Evolutionary conservation across 192 early-diverging fungal genomes (phyloP), one percentile per base, ranked within the genome.

Genomic region (Umbelopsis sp.): DNA sequence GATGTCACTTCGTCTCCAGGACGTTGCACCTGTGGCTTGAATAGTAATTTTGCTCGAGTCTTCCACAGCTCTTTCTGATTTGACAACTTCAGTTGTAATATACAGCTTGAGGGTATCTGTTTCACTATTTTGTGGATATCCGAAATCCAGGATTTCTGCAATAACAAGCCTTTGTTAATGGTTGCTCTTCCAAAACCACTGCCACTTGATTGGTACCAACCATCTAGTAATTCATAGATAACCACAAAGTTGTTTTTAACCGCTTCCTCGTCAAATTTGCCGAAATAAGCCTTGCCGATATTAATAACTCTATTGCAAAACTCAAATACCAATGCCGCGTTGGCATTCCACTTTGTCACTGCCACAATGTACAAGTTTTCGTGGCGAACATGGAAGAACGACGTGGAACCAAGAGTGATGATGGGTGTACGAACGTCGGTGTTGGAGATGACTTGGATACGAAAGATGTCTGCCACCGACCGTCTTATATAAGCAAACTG

Each of bases 351-450:
- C 72, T 89, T 89, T 1, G 91, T 87, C 41, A 90, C 85, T 0
- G 89, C 92, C 46, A 95, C 96, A 46, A 98, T 86, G 72, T 93
- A 98, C 21, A 99, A 83, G 79, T 98, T 98, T 77, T 98, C 97
- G 84, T 98, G 95, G 47, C 92, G 91, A 70, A 96, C 90, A 79
- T 99, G 96, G 85, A 96, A 97, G 80, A 97, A 99, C 27, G 93
- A 91, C 6, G 93, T 94, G 50, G 91, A 90, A 27, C 94, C 95
- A 37, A 98, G 78, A 1, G 93, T 96, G 41, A 90, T 89, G 55
- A 97, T 92, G n/a, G 97, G 96, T 15, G 91, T 92, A 23, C 89
- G 90, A 3, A 93, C 83, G 55, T 94, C 87, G 12, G 94, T 92
- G 45, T 91, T 93, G 22, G 96, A 92, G 69, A 98, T 95, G 61